Base-by-base conservation (phyloP, 2,329 filamentous ascomycete genomes). In the Fusarium sulawesiense region DNA sequence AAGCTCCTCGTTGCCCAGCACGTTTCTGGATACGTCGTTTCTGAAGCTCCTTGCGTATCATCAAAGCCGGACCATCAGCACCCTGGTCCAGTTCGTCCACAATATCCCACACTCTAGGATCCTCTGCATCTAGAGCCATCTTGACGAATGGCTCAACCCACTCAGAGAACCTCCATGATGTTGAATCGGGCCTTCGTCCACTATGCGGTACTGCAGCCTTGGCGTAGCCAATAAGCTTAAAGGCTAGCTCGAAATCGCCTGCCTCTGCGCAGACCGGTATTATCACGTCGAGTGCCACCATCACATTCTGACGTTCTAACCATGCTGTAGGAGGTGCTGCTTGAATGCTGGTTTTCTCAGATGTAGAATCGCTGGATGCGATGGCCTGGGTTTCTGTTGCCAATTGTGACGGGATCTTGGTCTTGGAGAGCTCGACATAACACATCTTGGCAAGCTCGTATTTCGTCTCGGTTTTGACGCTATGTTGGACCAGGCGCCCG, bases 201-300 rank as follows among this genome's bases (percentile, higher is more conserved):
- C 16, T 32, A 50, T 57, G 30, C 20, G 46, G 45, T 20, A 47
- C 21, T 41, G 59, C 50, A 57, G 60, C 41, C 50, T 45, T 56
- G 29, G 59, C 59, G 45, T 64, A 47, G 18, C 41, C 49, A 16
- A 76, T 74, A 47, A 79, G 77, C n/a, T 75, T 75, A 40, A 80
- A 78, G 3, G 79, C 80, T 16, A 81, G 48, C 47, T 80, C 77
- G 47, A 79, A 65, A 48, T 80, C 78, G 4, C 70, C 73, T 7
- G 56, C 59, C 29, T 77, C 58, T 5, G 75, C 71, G 46, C 78
- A 80, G 3, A 72, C 73, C 8, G 70, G 41, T 30, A 80, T 76
- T 29, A 81, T 73, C n/a, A 64, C 51, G 21, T 61, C 63, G 64
- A 75, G 78, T 7, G 72, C 68, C 8, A 60, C 37, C 14, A 58